Conservation (phyloP, 495 filamentous ascomycete genomes). For the Hyaloscypha hepaticicola region DNA sequence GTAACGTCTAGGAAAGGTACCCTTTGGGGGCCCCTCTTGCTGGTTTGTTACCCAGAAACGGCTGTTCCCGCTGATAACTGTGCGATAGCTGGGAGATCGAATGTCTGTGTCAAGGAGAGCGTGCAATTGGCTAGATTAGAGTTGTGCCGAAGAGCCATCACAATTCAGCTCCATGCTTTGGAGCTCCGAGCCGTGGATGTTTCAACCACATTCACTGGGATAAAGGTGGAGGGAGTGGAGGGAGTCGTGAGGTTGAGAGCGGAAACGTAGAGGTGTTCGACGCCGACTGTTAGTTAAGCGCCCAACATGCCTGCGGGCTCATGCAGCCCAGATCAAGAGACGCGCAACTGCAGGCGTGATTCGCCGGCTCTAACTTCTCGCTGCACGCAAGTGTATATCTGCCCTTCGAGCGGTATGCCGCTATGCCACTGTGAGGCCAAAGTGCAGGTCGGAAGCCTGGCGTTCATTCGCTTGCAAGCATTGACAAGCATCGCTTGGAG, state of each 20-base stretch:
- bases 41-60: conserved; percentile 26
- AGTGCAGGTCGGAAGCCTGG: conserved; percentile 1
- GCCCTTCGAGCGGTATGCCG: conserved; percentile 12
- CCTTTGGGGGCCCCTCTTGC: conserved; percentile 2
- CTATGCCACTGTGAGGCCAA: conserved; percentile 15
- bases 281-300: conserved; percentile 25
- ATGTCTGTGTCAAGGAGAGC: background rate
- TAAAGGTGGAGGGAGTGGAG: background rate
- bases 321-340: conserved; percentile 34
- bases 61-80: conserved; percentile 18
- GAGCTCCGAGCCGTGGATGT: conserved; percentile 9
- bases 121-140: conserved; percentile 5
- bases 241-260: background rate
- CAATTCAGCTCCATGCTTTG: background rate
- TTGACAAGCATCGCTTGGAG: conserved; percentile 1
- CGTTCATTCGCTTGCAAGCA: background rate
- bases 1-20: background rate
- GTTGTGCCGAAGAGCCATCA: conserved; percentile 8
- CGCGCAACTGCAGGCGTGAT: conserved; percentile 34
- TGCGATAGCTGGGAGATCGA: background rate
- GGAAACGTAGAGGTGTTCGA: background rate
- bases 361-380: conserved; percentile 26
- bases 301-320: conserved; percentile 18
- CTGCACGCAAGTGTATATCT: conserved; percentile 23
- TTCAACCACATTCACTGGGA: conserved; percentile 8